Conservation (phyloP, 2,329 filamentous ascomycete species). For the Fusarium acutatum region DNA sequence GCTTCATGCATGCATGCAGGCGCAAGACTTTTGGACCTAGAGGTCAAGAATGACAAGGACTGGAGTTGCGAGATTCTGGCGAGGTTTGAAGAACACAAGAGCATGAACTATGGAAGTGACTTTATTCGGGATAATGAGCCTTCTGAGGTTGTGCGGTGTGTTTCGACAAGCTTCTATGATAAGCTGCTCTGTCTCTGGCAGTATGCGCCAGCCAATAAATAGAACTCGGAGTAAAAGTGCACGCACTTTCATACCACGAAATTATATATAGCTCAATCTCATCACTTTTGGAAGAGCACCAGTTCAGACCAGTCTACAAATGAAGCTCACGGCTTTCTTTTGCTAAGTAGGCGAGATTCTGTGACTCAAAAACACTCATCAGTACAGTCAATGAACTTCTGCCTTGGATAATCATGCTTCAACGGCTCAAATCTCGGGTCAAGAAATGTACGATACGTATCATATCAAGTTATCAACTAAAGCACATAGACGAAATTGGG, state of each 20-base stretch:
- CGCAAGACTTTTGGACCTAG: slow-evolving; percentile 67
- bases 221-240: neutral
- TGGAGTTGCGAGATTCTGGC: slow-evolving; percentile 73
- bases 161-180: slow-evolving; percentile 84
- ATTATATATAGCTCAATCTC: neutral
- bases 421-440: neutral
- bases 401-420: neutral
- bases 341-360: neutral
- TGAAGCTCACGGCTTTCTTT: neutral
- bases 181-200: slow-evolving; percentile 74
- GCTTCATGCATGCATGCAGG: slow-evolving; percentile 97
- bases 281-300: neutral
- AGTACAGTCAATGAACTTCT: neutral
- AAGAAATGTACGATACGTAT: neutral
- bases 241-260: neutral
- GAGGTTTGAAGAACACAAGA: slow-evolving; percentile 84
- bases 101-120: slow-evolving; percentile 95
- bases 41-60: slow-evolving; percentile 45
- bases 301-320: neutral
- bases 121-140: slow-evolving; percentile 55
- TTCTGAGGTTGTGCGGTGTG: slow-evolving; percentile 52
- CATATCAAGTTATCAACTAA: neutral
- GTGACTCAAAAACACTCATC: neutral
- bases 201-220: slow-evolving; percentile 24
- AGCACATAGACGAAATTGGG: slow-evolving; percentile 15